phyloP scores from a whole-genome alignment of 805 yeast genomes.

The Pichia pseudocactophila region DNA sequence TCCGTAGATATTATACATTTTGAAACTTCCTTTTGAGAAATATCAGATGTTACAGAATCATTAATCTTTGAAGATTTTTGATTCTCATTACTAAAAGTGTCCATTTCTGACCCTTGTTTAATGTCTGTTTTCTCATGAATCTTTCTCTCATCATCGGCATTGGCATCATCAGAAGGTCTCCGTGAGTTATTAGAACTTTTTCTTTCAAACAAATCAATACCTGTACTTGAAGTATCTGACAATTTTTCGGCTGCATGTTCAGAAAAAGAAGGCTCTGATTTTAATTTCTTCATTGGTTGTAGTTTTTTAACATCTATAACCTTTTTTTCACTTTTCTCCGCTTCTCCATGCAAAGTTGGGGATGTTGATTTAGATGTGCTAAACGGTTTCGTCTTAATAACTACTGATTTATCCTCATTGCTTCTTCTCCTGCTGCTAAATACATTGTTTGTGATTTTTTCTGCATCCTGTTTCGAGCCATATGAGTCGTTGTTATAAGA shows the following conservation, averaged over 20 bases:
- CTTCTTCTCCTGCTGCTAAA: constrained; percentile 7
- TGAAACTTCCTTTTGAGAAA: too few species aligned
- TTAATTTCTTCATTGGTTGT: constrained; percentile 5
- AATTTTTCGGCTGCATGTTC: neutral
- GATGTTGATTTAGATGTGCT: neutral
- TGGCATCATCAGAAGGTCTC: too few species aligned
- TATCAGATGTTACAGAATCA: too few species aligned
- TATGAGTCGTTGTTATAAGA: too few species aligned
- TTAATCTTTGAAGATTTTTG: too few species aligned
- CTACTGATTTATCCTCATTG: neutral
- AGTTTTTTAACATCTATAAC: constrained; percentile 7
- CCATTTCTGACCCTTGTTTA: too few species aligned
- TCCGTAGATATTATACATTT: too few species aligned
- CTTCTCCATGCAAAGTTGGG: neutral
- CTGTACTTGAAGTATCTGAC: neutral
- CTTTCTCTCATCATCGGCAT: too few species aligned
- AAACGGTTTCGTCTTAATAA: neutral
- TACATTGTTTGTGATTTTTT: neutral
- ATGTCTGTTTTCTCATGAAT: too few species aligned
- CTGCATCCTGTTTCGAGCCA: neutral
- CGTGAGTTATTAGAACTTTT: neutral
- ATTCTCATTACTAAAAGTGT: too few species aligned
- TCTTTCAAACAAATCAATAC: too few species aligned
- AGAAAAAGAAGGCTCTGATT: neutral
- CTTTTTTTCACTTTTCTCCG: neutral